Evolutionary conservation across 495 filamentous ascomycete species (phyloP).

Genomic region (Staphylotrichum longicolle): DNA sequence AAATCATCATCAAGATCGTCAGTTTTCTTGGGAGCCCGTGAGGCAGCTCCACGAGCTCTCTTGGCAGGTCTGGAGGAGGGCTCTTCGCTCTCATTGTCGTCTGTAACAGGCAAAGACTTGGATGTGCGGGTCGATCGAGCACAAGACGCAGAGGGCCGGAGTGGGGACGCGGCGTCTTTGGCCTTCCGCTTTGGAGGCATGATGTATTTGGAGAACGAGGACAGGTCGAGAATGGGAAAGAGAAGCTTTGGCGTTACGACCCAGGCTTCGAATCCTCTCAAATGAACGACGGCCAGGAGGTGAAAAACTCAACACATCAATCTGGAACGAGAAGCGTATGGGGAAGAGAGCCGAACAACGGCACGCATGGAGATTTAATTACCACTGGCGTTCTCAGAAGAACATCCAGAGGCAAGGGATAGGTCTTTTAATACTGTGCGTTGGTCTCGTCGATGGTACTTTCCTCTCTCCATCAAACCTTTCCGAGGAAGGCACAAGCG

Average conservation of each 20-base stretch:
- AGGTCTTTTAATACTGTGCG: no score
- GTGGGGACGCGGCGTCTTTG: slow-evolving; percentile 11
- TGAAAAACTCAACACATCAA: no score
- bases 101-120: not conserved
- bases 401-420: no score
- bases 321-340: no score
- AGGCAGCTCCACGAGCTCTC: slow-evolving; percentile 8
- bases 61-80: slow-evolving; percentile 17
- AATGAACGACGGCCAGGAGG: not conserved
- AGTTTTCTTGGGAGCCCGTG: not conserved
- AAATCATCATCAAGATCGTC: slow-evolving; percentile 13
- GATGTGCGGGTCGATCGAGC: not conserved
- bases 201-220: not conserved
- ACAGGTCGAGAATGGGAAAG: not conserved
- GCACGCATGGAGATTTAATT: no score
- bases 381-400: no score
- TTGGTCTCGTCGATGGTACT: no score
- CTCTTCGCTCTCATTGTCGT: slow-evolving; percentile 8
- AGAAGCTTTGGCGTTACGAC: not conserved
- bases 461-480: no score
- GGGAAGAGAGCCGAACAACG: no score
- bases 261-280: not conserved
- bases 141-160: not conserved
- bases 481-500: no score
- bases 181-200: slow-evolving; percentile 29